Conservation (phyloP, 176 grass and related monocot genomes). For the Juncus inflexus region DNA sequence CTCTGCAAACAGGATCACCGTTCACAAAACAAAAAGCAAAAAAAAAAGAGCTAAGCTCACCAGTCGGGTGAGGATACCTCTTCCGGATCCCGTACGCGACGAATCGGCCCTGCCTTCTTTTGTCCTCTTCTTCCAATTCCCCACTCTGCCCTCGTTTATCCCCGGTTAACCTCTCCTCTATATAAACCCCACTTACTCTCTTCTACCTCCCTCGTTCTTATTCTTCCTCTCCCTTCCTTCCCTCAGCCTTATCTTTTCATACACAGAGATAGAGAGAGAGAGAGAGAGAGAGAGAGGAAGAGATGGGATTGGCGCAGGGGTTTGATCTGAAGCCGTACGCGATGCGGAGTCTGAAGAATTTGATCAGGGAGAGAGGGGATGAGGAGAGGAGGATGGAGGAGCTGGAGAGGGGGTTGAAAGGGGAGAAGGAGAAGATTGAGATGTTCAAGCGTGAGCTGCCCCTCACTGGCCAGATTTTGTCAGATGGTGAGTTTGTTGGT, state of each 20-base stretch:
- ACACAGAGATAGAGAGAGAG: neutral
- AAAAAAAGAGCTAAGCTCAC: conserved; percentile 11
- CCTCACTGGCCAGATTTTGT: conserved; percentile 56
- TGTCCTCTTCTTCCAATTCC: conserved; percentile 15
- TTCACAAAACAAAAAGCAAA: neutral
- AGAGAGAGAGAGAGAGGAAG: neutral
- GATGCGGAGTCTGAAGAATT: conserved; percentile 38
- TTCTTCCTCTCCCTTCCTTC: conserved; percentile 6
- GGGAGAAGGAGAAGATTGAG: conserved; percentile 72
- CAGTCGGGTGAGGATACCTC: neutral
- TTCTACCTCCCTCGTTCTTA: neutral
- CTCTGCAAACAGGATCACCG: too few relatives aligned
- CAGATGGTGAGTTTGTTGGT: conserved; percentile 41
- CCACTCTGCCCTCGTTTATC: conserved; percentile 12
- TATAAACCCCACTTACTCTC: neutral
- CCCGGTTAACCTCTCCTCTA: conserved; percentile 1
- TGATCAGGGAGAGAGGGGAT: conserved; percentile 28
- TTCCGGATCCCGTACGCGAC: conserved; percentile 22
- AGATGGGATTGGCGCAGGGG: conserved; percentile 45
- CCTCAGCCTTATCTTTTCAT: conserved; percentile 10
- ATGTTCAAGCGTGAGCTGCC: conserved; percentile 86
- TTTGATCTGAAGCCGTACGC: conserved; percentile 47
- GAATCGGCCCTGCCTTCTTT: conserved; percentile 30
- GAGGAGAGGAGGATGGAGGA: conserved; percentile 45
- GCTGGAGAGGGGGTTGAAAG: conserved; percentile 53